Conservation (phyloP, 352 stramenopile genomes). For the Phytophthora quininea region DNA sequence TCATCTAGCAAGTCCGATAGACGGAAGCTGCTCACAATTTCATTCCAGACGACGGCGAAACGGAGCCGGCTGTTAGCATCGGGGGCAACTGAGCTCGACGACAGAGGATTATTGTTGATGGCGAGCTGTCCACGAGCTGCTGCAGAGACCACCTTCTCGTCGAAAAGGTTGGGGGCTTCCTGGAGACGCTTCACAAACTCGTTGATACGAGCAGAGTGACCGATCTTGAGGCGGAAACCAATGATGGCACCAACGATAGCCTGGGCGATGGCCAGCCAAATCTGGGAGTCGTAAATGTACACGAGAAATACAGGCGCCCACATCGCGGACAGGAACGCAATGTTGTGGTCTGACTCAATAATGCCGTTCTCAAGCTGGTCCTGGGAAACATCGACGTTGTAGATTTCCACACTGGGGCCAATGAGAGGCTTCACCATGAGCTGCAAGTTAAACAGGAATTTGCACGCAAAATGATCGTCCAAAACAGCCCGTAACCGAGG, state of each 20-base stretch:
- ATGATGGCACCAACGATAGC: conserved; percentile 77
- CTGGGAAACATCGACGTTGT: conserved; percentile 65
- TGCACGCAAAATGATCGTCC: conserved; percentile 89
- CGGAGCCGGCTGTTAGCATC: conserved; percentile 83
- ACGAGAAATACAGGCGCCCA: conserved; percentile 83
- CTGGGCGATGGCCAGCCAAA: conserved; percentile 87
- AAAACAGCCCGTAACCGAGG: conserved; percentile 75
- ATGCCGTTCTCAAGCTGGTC: conserved; percentile 54
- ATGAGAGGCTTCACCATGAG: conserved; percentile 98
- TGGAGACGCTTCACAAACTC: conserved; percentile 78
- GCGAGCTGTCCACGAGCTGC: conserved; percentile 69
- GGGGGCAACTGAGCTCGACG: conserved; percentile 53
- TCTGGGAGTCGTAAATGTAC: conserved; percentile 89
- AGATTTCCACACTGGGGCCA: conserved; percentile 96
- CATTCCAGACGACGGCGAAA: conserved; percentile 90
- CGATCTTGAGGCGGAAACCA: conserved; percentile 82
- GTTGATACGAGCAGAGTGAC: conserved; percentile 75
- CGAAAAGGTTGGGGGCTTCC: conserved; percentile 70
- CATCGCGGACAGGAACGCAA: conserved; percentile 80
- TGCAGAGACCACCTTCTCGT: conserved; percentile 80
- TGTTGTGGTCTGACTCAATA: conserved; percentile 80
- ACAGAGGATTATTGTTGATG: conserved; percentile 65
- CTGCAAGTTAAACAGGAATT: conserved; percentile 97
- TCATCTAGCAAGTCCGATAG: conserved; percentile 88
- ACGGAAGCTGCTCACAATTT: conserved; percentile 90